Conservation (phyloP, 768 basidiomycete genomes). For the Lentinus brumalis region DNA sequence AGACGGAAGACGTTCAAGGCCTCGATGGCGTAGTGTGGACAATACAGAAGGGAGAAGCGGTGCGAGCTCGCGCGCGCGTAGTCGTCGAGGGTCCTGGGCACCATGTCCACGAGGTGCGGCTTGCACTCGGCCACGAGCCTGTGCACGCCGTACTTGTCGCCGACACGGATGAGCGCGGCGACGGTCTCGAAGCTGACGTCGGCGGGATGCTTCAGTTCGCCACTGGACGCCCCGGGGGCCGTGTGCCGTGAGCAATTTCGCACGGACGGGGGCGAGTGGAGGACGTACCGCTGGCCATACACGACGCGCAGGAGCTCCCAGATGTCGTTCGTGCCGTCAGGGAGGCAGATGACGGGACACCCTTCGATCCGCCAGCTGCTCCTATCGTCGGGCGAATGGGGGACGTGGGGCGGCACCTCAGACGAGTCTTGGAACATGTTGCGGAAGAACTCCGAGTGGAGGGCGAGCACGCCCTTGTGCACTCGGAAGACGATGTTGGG, state of each 20-base stretch:
- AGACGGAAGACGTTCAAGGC: not conserved
- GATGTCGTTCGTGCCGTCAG: not conserved
- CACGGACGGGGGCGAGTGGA: not conserved
- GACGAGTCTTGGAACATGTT: conserved; percentile 5
- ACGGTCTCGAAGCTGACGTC: no score
- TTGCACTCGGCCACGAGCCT: not conserved
- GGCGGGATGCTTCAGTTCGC: not conserved
- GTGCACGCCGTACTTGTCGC: no score
- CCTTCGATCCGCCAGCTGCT: not conserved
- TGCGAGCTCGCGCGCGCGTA: not conserved
- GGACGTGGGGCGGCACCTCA: not conserved
- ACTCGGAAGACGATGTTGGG: conserved; percentile 2
- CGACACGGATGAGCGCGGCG: no score
- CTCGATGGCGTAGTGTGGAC: not conserved
- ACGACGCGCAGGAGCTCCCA: not conserved
- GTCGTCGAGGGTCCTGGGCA: not conserved
- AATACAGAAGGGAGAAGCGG: not conserved
- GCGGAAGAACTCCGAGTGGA: conserved; percentile 4
- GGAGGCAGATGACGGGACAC: not conserved
- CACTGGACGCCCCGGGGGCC: not conserved
- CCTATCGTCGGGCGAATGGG: not conserved
- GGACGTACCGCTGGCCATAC: not conserved
- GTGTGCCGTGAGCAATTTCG: not conserved
- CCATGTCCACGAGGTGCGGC: not conserved
- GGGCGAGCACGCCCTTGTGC: conserved; percentile 11